These are phyloP conservation scores for Tetraselmis striata DNA, from an alignment of 139 green algal genomes.

Conservation along the genomic window DNA sequence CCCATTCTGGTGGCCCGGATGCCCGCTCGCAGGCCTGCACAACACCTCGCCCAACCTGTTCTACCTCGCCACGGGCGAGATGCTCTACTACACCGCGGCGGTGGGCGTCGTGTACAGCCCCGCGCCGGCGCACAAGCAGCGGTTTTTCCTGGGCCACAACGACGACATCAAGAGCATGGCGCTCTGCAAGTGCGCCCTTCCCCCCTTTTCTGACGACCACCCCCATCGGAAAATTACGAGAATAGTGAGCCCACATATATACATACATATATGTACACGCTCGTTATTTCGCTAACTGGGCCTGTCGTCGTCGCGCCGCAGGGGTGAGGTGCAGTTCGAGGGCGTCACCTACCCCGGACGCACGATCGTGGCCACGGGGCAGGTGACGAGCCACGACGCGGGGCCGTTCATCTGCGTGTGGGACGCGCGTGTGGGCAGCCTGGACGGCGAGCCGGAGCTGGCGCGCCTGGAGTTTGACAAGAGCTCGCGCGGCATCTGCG, in stretches of 20 bases:
- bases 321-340: slow-evolving; percentile 19
- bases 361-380: slow-evolving; percentile 19
- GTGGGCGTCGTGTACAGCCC: slow-evolving; percentile 59
- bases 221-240: too few relatives aligned
- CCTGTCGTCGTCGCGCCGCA: not conserved
- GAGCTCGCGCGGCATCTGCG: slow-evolving; percentile 37
- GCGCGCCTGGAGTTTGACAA: slow-evolving; percentile 40
- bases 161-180: slow-evolving; percentile 62
- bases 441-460: slow-evolving; percentile 23
- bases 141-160: slow-evolving; percentile 67
- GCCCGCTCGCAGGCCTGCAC: not conserved
- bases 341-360: slow-evolving; percentile 35
- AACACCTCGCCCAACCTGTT: slow-evolving; percentile 51
- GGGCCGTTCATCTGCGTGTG: slow-evolving; percentile 57
- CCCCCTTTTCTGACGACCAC: slow-evolving; percentile 5
- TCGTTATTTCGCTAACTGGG: too few relatives aligned
- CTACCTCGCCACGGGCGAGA: slow-evolving; percentile 37
- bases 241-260: too few relatives aligned
- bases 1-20: too few relatives aligned
- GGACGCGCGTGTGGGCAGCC: slow-evolving; percentile 34
- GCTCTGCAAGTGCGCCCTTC: slow-evolving; percentile 26
- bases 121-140: slow-evolving; percentile 33
- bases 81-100: slow-evolving; percentile 54
- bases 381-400: slow-evolving; percentile 38
- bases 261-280: too few relatives aligned